Evolutionary conservation across 1,284 basidiomycete genomes (phyloP), one percentile per base, ranked within the genome.

Genomic region (Austroboletus olivaceoglutinosus): DNA sequence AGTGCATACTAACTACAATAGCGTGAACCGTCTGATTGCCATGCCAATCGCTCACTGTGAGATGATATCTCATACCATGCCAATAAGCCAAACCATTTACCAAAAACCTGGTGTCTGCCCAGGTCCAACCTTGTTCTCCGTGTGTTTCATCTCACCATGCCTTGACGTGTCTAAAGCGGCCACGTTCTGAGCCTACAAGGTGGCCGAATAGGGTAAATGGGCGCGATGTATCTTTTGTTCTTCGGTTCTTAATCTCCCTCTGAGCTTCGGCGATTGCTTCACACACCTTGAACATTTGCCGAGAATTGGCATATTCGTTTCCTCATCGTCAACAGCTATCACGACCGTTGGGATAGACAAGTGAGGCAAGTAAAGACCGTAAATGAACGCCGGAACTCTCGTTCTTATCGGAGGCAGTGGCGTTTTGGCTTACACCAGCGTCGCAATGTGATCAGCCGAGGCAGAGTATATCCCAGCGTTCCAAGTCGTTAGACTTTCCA

Each of bases 71-170:
- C 10, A 29, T 29, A 21, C 21, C 33, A 15, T 41, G 22, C 19
- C 47, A 36, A 50, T 33, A 22, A 29, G 23, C 22, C 9, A 23
- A 15, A 2, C 11, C 21, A 15, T 31, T 57, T 7, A 13, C 19
- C 33, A 9, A 12, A 16, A 22, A 33, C 33, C 2, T 10, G 27
- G 40, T 19, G 3, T 16, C 15, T 12, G 10, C 9, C 12, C 30
- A 31, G 3, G 15, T 13, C 30, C 7, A 3, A 31, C 36, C 39
- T 30, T 44, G 44, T 47, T 52, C 15, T 43, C 23, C 18, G 38
- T 29, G 41, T 13, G 54, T 59, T 57, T 59, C 44, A 41, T 47
- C 33, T 23, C n/a, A n/a, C 13, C 53, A 21, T 30, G 18, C 18
- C n/a, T 37, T 43, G 18, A 18, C 44, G 40, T 50, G 22, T 25